phyloP scores from a whole-genome alignment of 108 stramenopile species.

The Nannochloropsis oceanica region DNA sequence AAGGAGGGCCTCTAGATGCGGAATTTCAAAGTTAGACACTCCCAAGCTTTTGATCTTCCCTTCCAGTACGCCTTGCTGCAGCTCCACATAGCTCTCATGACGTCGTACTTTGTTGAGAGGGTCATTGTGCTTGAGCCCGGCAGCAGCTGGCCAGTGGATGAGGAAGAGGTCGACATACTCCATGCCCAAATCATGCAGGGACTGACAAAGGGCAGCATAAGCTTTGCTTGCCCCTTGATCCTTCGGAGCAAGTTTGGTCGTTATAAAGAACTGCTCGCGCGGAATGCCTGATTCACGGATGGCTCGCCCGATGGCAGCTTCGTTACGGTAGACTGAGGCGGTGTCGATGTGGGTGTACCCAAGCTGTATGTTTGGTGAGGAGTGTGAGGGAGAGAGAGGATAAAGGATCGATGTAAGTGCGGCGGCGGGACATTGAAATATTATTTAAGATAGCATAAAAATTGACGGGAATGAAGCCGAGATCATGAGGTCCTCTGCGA shows the following conservation, averaged over 20 bases:
- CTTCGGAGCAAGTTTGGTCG: conserved; percentile 3
- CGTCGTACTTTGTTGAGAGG: neutral
- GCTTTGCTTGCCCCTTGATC: neutral
- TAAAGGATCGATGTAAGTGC: neutral
- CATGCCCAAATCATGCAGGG: neutral
- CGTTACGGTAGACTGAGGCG: conserved; percentile 18
- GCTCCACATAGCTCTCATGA: neutral
- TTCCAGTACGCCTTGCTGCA: neutral
- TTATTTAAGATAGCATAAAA: too few species aligned
- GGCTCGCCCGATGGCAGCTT: conserved; percentile 14
- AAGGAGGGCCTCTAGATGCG: conserved; percentile 2
- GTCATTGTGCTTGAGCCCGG: neutral
- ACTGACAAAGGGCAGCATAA: neutral
- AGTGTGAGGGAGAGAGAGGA: neutral
- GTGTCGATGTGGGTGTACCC: conserved; percentile 18
- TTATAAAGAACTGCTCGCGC: conserved; percentile 7
- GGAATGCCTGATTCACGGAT: conserved; percentile 1
- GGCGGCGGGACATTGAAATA: too few species aligned
- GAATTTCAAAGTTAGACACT: conserved; percentile 15
- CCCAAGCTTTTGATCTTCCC: conserved; percentile 4
- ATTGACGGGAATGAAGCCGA: too few species aligned
- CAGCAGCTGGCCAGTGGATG: conserved; percentile 15
- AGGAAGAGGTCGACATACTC: conserved; percentile 22
- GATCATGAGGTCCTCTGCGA: too few species aligned
- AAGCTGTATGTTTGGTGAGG: neutral